Percentiles rank a stretch among this genome's conserved stretches.
Evolutionary conservation across 176 grass and related monocot genomes (phyloP).

Genomic region (Triticum monococcum): DNA sequence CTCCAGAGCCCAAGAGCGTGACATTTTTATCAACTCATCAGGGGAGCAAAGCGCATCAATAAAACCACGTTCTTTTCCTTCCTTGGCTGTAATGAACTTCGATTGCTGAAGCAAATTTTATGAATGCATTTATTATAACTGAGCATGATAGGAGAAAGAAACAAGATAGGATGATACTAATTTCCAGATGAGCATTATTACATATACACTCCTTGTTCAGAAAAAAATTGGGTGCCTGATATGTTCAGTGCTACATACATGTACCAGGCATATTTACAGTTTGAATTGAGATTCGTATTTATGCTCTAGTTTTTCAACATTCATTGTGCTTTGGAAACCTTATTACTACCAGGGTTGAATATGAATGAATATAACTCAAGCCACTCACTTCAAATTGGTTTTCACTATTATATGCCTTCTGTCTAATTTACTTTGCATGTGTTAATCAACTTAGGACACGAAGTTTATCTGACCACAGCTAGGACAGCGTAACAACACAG

Average conservation of each 20-base stretch:
- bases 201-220: neutral
- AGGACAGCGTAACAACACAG: neutral
- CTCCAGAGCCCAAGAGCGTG: conserved; percentile 82
- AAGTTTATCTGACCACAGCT: neutral
- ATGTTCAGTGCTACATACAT: neutral
- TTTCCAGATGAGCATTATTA: neutral
- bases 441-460: neutral
- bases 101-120: conserved; percentile 62
- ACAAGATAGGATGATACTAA: neutral
- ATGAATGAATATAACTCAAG: conserved; percentile 17
- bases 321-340: neutral
- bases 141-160: neutral
- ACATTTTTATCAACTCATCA: conserved; percentile 71
- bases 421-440: neutral
- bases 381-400: neutral
- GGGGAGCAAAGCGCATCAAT: conserved; percentile 71
- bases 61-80: conserved; percentile 86
- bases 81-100: conserved; percentile 68
- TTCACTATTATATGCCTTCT: neutral
- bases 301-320: neutral
- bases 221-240: neutral
- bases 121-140: neutral
- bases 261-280: neutral
- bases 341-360: neutral
- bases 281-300: neutral